A percentile compares a stretch with the other conserved stretches of the same genome.
Conservation (phyloP, 176 grass and related monocot genomes). For the Oryza brachyantha region DNA sequence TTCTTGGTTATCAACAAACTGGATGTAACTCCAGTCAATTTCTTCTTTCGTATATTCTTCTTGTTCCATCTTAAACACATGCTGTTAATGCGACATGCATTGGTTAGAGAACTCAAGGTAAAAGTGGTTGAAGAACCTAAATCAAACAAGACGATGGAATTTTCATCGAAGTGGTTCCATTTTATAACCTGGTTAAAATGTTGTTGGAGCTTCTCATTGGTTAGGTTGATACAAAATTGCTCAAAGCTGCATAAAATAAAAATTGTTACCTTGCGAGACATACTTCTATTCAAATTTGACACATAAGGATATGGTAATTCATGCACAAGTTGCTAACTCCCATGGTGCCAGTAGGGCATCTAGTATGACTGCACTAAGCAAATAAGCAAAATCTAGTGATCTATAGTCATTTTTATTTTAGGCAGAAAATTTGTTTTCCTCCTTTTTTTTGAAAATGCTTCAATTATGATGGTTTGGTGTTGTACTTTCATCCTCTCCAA, state of each 20-base stretch:
- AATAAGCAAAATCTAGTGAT: neutral
- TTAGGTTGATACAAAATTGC: conserved; percentile 99
- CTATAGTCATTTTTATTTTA: neutral
- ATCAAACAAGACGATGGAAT: conserved; percentile 1
- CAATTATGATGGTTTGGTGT: neutral
- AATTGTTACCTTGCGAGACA: conserved; percentile 31
- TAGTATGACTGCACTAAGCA: neutral
- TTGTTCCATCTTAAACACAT: conserved; percentile 99
- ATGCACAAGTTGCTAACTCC: conserved; percentile 17
- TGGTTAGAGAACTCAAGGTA: conserved; percentile 19
- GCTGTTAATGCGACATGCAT: conserved; percentile 51
- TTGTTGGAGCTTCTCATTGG: conserved; percentile 98
- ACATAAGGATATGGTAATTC: conserved; percentile 16
- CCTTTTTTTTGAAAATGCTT: neutral
- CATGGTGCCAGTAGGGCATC: neutral
- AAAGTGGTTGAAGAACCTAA: conserved; percentile 15
- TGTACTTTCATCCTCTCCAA: no score
- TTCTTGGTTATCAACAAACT: conserved; percentile 95
- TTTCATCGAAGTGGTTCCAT: neutral
- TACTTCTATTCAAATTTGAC: neutral
- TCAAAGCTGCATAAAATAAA: conserved; percentile 73
- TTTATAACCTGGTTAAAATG: conserved; percentile 92
- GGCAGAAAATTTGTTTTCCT: neutral
- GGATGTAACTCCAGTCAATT: conserved; percentile 98
- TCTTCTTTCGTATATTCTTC: conserved; percentile 99